phyloP scores from a whole-genome alignment of 2,329 filamentous ascomycete genomes.

The Metarhizium anisopliae region DNA sequence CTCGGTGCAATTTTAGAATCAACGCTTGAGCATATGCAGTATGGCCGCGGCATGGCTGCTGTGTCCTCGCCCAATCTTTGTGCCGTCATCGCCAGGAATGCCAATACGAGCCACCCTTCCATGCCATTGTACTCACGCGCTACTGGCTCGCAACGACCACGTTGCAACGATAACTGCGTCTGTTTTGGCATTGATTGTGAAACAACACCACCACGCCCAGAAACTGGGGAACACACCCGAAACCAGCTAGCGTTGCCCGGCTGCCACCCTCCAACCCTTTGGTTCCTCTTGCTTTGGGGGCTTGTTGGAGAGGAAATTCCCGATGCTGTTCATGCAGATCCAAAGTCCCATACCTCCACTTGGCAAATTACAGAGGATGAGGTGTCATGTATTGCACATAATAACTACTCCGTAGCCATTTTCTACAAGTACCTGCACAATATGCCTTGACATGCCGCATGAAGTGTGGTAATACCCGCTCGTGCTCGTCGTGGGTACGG shows the following conservation, averaged over 20 bases:
- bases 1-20: not conserved
- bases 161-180: not conserved
- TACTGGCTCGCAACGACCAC: slow-evolving; percentile 1
- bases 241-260: not conserved
- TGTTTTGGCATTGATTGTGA: slow-evolving; percentile 3
- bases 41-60: no score
- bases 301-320: not conserved
- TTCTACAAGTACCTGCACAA: not conserved
- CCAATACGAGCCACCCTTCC: no score
- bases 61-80: no score
- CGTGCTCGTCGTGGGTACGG: no score
- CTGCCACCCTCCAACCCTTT: not conserved
- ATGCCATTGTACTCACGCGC: no score
- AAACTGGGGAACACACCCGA: not conserved
- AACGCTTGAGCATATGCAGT: no score
- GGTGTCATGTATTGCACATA: not conserved
- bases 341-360: not conserved
- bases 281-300: not conserved
- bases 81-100: no score
- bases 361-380: not conserved
- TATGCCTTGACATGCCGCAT: not conserved
- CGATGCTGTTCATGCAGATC: not conserved
- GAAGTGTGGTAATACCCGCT: not conserved
- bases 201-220: not conserved
- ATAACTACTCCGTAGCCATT: not conserved